Evolutionary conservation across 768 basidiomycete genomes (phyloP).

Genomic region (Lyophyllum atratum): DNA sequence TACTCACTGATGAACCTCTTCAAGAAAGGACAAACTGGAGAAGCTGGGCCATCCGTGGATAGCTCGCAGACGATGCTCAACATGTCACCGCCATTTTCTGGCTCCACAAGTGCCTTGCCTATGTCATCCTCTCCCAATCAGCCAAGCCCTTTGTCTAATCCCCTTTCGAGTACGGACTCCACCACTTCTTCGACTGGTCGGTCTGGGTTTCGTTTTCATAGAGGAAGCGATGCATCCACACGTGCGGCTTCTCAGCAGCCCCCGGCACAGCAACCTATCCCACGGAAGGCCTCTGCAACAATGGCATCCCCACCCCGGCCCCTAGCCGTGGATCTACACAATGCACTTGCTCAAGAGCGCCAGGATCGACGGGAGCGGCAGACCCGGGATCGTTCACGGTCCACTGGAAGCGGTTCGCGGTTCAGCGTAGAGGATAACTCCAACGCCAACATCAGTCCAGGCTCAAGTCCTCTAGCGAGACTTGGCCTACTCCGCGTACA

Average conservation of each 20-base stretch:
- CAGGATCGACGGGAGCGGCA: slow-evolving; percentile 25
- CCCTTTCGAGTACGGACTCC: slow-evolving; percentile 17
- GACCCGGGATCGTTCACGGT: slow-evolving; percentile 35
- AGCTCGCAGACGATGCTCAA: slow-evolving; percentile 15
- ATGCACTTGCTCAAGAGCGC: slow-evolving; percentile 38
- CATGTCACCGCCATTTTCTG: slow-evolving; percentile 16
- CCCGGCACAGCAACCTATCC: slow-evolving; percentile 15
- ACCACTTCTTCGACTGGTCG: slow-evolving; percentile 19
- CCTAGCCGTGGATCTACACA: slow-evolving; percentile 51
- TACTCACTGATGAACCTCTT: slow-evolving; percentile 76
- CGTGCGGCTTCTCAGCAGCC: slow-evolving; percentile 16
- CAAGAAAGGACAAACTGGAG: slow-evolving; percentile 55
- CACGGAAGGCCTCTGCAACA: slow-evolving; percentile 25
- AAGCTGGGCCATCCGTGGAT: slow-evolving; percentile 18
- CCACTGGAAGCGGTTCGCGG: slow-evolving; percentile 22
- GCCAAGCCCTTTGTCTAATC: slow-evolving; percentile 21
- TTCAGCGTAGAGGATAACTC: slow-evolving; percentile 19
- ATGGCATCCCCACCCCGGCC: slow-evolving; percentile 33
- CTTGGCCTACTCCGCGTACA: slow-evolving; percentile 27
- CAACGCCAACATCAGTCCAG: slow-evolving; percentile 23
- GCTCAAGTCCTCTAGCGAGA: slow-evolving; percentile 30
- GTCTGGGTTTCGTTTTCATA: slow-evolving; percentile 28
- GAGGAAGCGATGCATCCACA: slow-evolving; percentile 35
- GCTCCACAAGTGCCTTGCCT: slow-evolving; percentile 26
- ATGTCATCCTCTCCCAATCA: slow-evolving; percentile 24